Evolutionary conservation across 805 yeast species (phyloP).

Genomic region (Pichia ethanolica): DNA sequence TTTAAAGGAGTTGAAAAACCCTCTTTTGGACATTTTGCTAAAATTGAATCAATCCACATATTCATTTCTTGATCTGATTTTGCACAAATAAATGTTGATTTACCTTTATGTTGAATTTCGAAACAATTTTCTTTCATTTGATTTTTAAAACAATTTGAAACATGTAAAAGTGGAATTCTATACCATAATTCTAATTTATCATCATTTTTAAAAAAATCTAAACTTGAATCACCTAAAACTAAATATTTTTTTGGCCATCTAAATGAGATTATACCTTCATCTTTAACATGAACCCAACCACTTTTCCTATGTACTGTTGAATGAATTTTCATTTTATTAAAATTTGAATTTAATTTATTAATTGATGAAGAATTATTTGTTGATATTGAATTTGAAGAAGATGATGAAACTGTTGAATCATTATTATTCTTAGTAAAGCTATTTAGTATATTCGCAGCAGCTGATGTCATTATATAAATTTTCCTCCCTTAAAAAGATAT

Average conservation of each 20-base stretch:
- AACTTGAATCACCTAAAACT: constrained; percentile 65
- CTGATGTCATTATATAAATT: neutral
- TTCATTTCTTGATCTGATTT: constrained; percentile 74
- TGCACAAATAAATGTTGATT: constrained; percentile 65
- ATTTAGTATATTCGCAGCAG: constrained; percentile 3
- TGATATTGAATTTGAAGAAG: too few species aligned
- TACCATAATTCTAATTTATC: constrained; percentile 39
- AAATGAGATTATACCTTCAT: constrained; percentile 83
- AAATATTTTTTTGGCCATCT: constrained; percentile 89
- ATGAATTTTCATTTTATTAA: constrained; percentile 22
- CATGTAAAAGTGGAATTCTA: constrained; percentile 49
- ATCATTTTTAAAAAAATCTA: constrained; percentile 71
- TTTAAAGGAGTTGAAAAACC: constrained; percentile 87
- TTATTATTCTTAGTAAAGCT: constrained; percentile 1
- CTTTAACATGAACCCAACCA: constrained; percentile 91
- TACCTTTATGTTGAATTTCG: constrained; percentile 62
- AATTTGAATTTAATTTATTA: constrained; percentile 6
- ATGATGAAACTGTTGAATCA: constrained; percentile 2
- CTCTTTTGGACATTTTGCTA: constrained; percentile 59
- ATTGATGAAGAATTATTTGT: neutral
- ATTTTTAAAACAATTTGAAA: constrained; percentile 57
- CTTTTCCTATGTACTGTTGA: constrained; percentile 33
- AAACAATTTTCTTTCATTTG: constrained; percentile 73
- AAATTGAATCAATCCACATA: constrained; percentile 87
- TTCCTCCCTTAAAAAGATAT: too few species aligned